These are phyloP conservation scores for Aspergillus cavernicola DNA, from an alignment of 495 filamentous ascomycete species.

Conservation along the genomic window DNA sequence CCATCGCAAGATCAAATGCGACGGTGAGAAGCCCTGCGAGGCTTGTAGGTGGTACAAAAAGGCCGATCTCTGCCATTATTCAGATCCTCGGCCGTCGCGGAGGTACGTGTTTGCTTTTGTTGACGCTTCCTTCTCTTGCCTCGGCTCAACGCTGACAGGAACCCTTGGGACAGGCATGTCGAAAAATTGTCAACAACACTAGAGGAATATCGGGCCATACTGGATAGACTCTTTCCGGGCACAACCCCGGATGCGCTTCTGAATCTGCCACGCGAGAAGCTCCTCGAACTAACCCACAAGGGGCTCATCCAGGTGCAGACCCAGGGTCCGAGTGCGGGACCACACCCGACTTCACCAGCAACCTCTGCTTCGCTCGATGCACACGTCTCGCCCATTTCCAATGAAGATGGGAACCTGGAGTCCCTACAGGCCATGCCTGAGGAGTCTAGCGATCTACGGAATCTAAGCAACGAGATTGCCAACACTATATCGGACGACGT, in stretches of 20 bases:
- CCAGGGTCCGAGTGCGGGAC: not conserved
- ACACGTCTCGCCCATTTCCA: slow-evolving; percentile 36
- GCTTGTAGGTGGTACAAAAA: slow-evolving; percentile 48
- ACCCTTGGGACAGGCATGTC: slow-evolving; percentile 29
- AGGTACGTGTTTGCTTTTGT: slow-evolving; percentile 25
- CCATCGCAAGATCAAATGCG: slow-evolving; percentile 48
- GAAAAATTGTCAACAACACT: slow-evolving; percentile 41
- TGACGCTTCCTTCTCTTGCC: not conserved
- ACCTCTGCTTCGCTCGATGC: slow-evolving; percentile 38
- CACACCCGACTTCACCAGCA: slow-evolving; percentile 37
- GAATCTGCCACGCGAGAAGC: slow-evolving; percentile 45
- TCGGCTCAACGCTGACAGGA: not conserved
- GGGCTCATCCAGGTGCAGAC: slow-evolving; percentile 10
- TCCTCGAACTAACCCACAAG: slow-evolving; percentile 39
- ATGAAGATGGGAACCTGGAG: slow-evolving; percentile 41
- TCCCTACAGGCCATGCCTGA: slow-evolving; percentile 42
- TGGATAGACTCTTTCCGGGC: slow-evolving; percentile 38
- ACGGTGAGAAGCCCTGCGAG: slow-evolving; percentile 45
- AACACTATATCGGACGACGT: slow-evolving; percentile 76
- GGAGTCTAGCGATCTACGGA: slow-evolving; percentile 26
- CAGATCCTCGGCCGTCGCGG: slow-evolving; percentile 38
- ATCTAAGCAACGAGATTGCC: slow-evolving; percentile 44
- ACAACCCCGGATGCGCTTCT: slow-evolving; percentile 35
- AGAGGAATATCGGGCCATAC: slow-evolving; percentile 35
- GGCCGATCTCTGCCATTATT: slow-evolving; percentile 41